These are phyloP conservation scores for Rossbeevera mucosa DNA, from an alignment of 768 basidiomycete genomes.

Conservation along the genomic window DNA sequence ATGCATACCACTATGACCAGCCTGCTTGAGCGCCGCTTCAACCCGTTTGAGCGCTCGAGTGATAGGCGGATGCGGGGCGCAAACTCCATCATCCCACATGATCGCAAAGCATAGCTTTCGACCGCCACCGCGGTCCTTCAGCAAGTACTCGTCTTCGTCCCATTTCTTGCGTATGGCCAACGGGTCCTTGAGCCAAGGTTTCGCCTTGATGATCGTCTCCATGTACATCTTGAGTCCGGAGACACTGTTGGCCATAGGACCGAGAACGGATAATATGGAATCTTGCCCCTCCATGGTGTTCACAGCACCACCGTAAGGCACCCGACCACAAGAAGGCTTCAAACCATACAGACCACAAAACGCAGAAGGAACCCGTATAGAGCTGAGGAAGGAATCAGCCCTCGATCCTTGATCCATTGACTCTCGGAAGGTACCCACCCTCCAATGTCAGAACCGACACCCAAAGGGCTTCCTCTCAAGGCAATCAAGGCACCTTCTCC, in stretches of 20 bases:
- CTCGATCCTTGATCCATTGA: neutral
- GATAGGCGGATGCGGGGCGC: constrained; percentile 62
- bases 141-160: constrained; percentile 53
- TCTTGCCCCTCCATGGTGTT: constrained; percentile 72
- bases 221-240: constrained; percentile 62
- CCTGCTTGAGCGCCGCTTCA: constrained; percentile 51
- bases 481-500: constrained; percentile 78
- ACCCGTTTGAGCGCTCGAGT: constrained; percentile 52
- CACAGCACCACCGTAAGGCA: constrained; percentile 64
- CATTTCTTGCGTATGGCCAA: constrained; percentile 53
- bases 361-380: constrained; percentile 66
- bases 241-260: constrained; percentile 60
- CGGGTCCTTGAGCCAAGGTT: constrained; percentile 69
- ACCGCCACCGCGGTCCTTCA: constrained; percentile 55
- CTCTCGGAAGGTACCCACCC: constrained; percentile 42
- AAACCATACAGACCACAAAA: constrained; percentile 71
- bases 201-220: constrained; percentile 52
- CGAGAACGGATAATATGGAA: constrained; percentile 64
- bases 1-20: constrained; percentile 59
- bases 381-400: constrained; percentile 36
- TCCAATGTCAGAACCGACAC: constrained; percentile 79
- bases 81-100: constrained; percentile 60
- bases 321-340: constrained; percentile 61
- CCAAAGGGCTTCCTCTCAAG: constrained; percentile 42
- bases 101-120: constrained; percentile 53